These are phyloP conservation scores for Alternaria tenuissima DNA, from an alignment of 2,329 filamentous ascomycete genomes.

Conservation along the genomic window DNA sequence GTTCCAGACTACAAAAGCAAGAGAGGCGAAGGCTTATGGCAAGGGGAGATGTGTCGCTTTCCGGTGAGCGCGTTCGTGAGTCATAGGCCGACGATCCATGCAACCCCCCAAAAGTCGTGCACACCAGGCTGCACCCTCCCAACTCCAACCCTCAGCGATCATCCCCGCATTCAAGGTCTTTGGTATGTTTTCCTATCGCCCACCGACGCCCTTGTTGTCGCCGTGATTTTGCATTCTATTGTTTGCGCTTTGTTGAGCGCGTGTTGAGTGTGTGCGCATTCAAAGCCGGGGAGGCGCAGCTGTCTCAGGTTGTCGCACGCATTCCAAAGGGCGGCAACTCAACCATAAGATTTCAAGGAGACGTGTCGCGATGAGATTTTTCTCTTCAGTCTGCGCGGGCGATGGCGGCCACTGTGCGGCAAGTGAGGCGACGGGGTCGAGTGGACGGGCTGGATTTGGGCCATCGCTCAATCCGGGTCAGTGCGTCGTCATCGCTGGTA, in stretches of 20 bases:
- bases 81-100: constrained; percentile 30
- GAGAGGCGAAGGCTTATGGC: constrained; percentile 17
- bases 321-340: constrained; percentile 27
- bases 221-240: constrained; percentile 12
- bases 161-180: constrained; percentile 4
- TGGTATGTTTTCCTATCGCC: constrained; percentile 13
- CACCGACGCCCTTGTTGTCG: constrained; percentile 10
- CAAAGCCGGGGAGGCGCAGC: constrained; percentile 22
- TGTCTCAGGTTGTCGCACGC: constrained; percentile 30
- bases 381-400: constrained; percentile 19
- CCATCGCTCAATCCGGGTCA: constrained; percentile 29
- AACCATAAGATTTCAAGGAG: constrained; percentile 5
- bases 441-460: constrained; percentile 25
- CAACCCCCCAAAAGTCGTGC: constrained; percentile 19
- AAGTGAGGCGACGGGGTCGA: constrained; percentile 35
- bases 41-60: constrained; percentile 23
- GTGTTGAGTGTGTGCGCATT: not conserved
- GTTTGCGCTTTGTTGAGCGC: constrained; percentile 10
- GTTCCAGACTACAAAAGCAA: constrained; percentile 9
- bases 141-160: constrained; percentile 5
- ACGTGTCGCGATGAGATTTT: constrained; percentile 23
- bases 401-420: constrained; percentile 21
- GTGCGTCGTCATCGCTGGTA: constrained; percentile 36
- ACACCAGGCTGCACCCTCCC: constrained; percentile 16
- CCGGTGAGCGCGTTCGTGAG: constrained; percentile 33